Evolutionary conservation across 768 basidiomycete species (phyloP), one percentile per base, ranked within the genome.

Genomic region (Mycena vulgaris): DNA sequence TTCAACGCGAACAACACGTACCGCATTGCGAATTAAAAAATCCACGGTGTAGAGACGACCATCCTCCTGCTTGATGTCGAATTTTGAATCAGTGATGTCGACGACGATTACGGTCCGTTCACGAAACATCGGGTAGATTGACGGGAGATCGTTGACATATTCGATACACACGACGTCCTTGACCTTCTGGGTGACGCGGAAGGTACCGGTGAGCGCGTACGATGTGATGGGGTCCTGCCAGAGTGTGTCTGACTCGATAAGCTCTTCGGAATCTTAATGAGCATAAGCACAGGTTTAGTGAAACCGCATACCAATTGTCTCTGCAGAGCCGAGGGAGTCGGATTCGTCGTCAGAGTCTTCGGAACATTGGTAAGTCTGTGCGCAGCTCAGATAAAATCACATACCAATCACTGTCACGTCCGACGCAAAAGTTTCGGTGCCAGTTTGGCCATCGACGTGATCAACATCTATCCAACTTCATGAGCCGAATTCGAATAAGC

Each of bases 171-270:
- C 7, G 4, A 57, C 56, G 16, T 45, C 37, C 3, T 11, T n/a
- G 33, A 45, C 2, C 7, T 52, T 59, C 8, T 40, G 19, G 27
- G 48, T 60, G 49, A 42, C 30, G 2, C 17, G 16, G 30, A 59
- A 67, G 13, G 19, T 28, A 1, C 55, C 55, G 8, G 11, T 31
- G 19, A 27, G n/a, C 19, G 28, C 64, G 17, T 17, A 47, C 3
- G 55, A 66, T n/a, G 31, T 57, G 13, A 51, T 52, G 21, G 17
- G 25, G 16, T 63, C 37, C 11, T 52, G 35, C 62, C 62, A 66
- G 1, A 37, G 13, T 6, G 55, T 48, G 31, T 23, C 40, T 16
- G 64, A 66, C 25, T 57, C 47, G 3, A 27, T 6, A 6, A 35
- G 33, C 33, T 35, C 33, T 35, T 35, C 13, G 33, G 33, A 13